Evolutionary conservation across 306 rosid genomes (phyloP), one percentile per base, ranked within the genome.

Genomic region (Hippophae rhamnoides): DNA sequence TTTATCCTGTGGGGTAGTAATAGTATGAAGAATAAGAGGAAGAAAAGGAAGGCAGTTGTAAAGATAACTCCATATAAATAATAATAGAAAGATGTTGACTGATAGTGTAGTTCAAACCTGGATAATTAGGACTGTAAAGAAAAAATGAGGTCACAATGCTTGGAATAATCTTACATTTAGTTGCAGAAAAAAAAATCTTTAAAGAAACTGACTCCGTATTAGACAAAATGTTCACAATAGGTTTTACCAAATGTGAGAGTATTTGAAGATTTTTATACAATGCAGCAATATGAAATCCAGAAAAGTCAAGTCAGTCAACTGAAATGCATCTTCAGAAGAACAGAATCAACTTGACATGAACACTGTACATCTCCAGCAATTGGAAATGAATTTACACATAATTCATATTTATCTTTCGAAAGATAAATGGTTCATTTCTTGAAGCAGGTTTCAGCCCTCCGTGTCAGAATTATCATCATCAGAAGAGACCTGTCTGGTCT

Each of bases 311-410:
- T 66, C 80, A 26, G 76, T 75, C 85, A 75, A 71, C 95, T 65
- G 89, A 77, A 69, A 80, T 56, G 64, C 71, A 80, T 62, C 76
- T 69, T 73, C 85, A 76, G 82, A 63, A 58, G 62, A 81, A 72
- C 79, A 72, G 72, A 78, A 73, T 75, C 78, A 76, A 72, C 78
- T 73, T 81, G 73, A 79, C 79, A 74, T 66, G 88, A 77, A 60
- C 72, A 64, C 86, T 85, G 81, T 86, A 84, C 86, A 90, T 78
- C 87, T 86, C 83, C 90, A 73, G 78, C 69, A 66, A 75, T 69
- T 76, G 89, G 79, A 85, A 81, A 81, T 87, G 80, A 81, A 81
- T 83, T 85, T 88, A 87, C 92, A 85, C 78, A 74, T 84, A 80
- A 72, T 81, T 71, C 85, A 73, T 81, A 61, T 75, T 78, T 72